These are phyloP conservation scores for Ophiognomonia clavigignenti-juglandacearum DNA, from an alignment of 2,329 filamentous ascomycete genomes.

Conservation along the genomic window DNA sequence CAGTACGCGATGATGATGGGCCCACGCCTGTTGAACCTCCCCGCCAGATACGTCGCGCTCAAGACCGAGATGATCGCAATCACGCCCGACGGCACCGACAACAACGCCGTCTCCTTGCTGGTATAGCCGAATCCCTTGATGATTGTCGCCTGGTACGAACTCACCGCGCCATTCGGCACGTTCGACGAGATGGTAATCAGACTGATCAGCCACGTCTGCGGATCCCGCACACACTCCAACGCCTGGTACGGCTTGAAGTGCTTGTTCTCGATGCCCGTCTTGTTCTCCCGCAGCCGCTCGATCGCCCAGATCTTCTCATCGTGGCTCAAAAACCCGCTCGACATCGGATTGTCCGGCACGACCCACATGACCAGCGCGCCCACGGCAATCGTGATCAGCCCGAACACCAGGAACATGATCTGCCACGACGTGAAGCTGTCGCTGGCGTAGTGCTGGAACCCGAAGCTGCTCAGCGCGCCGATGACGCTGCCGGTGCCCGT, in stretches of 20 bases:
- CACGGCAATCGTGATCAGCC: slow-evolving; percentile 13
- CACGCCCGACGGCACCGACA: slow-evolving; percentile 32
- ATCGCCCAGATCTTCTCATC: slow-evolving; percentile 18
- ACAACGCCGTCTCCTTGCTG: slow-evolving; percentile 23
- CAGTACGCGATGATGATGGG: slow-evolving; percentile 19
- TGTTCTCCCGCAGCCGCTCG: slow-evolving; percentile 54
- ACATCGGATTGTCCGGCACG: slow-evolving; percentile 14
- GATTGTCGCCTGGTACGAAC: slow-evolving; percentile 17
- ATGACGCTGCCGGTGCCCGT: slow-evolving; percentile 26
- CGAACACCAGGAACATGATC: slow-evolving; percentile 16
- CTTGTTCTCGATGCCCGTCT: slow-evolving; percentile 65
- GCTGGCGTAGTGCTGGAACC: slow-evolving; percentile 24
- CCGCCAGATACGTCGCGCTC: slow-evolving; percentile 11
- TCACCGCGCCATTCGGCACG: slow-evolving; percentile 19
- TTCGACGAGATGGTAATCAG: slow-evolving; percentile 17
- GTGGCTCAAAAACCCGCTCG: slow-evolving; percentile 5
- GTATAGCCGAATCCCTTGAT: slow-evolving; percentile 19
- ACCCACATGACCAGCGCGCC: slow-evolving; percentile 10
- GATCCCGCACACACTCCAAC: slow-evolving; percentile 13
- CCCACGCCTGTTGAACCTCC: slow-evolving; percentile 9
- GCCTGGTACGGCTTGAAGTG: slow-evolving; percentile 62
- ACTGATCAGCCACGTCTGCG: slow-evolving; percentile 18
- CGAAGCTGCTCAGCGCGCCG: slow-evolving; percentile 25
- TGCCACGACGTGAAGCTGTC: slow-evolving; percentile 18
- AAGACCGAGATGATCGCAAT: slow-evolving; percentile 24